Percentiles rank a stretch among this genome's conserved stretches.
Conservation (phyloP, 371 early-diverging fungal species). For the Synchytrium microbalum region DNA sequence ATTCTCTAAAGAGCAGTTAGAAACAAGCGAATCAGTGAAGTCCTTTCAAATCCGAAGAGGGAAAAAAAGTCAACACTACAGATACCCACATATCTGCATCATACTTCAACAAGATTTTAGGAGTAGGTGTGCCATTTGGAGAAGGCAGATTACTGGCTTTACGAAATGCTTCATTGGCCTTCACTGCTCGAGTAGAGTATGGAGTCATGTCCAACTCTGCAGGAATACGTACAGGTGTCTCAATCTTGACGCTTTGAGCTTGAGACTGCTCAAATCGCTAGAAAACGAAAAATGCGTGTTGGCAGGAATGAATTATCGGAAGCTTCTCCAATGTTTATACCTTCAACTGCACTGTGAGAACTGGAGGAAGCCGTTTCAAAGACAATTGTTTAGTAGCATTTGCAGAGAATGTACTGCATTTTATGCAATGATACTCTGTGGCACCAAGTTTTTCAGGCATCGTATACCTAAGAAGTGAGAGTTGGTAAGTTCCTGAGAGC, state of each 20-base stretch:
- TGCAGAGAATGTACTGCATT: slow-evolving; percentile 23
- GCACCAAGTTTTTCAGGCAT: slow-evolving; percentile 42
- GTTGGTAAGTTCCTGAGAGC: not conserved
- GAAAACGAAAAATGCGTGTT: slow-evolving; percentile 2
- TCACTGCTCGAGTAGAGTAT: slow-evolving; percentile 52
- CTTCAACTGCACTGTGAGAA: slow-evolving; percentile 85
- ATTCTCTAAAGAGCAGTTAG: slow-evolving; percentile 23
- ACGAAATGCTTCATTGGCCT: slow-evolving; percentile 10
- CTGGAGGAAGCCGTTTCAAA: slow-evolving; percentile 74
- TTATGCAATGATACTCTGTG: slow-evolving; percentile 45
- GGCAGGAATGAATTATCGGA: not conserved
- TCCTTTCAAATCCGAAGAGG: no score
- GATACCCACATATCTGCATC: slow-evolving; percentile 17
- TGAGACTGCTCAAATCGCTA: slow-evolving; percentile 79
- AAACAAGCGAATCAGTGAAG: slow-evolving; percentile 9
- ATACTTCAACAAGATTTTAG: no score
- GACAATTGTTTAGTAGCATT: slow-evolving; percentile 81
- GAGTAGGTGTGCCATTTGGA: no score
- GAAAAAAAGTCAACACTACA: no score
- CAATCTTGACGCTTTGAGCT: slow-evolving; percentile 67
- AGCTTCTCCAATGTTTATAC: slow-evolving; percentile 32
- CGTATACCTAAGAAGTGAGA: slow-evolving; percentile 16
- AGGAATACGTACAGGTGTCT: slow-evolving; percentile 78
- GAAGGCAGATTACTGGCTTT: no score
- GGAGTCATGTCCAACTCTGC: slow-evolving; percentile 87